Percentiles rank a stretch among this genome's conserved stretches.
Evolutionary conservation across 1,139 yeast genomes (phyloP).

Genomic region (Taphrina populina): DNA sequence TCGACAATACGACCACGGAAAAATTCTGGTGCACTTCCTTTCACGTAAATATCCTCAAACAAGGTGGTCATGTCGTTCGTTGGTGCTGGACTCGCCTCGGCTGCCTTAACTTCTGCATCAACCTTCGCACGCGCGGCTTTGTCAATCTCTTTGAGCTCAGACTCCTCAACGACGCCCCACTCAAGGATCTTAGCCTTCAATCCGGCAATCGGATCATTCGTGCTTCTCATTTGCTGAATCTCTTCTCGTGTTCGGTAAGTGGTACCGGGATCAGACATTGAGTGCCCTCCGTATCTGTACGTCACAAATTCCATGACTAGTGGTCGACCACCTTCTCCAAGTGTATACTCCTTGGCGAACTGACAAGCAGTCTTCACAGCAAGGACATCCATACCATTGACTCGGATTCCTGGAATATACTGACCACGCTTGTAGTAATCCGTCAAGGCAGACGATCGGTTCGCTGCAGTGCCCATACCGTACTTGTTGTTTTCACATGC

Average conservation of each 20-base stretch:
- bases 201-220: constrained; percentile 97
- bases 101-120: constrained; percentile 89
- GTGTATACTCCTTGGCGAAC: constrained; percentile 95
- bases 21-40: constrained; percentile 87
- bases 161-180: constrained; percentile 82
- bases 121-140: constrained; percentile 94
- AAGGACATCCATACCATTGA: constrained; percentile 96
- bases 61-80: constrained; percentile 91
- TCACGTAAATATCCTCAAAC: constrained; percentile 94
- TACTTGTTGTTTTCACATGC: constrained; percentile 98
- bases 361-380: constrained; percentile 95
- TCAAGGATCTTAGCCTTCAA: constrained; percentile 83
- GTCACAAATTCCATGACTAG: constrained; percentile 94
- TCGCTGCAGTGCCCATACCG: constrained; percentile 99
- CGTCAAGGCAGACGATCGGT: constrained; percentile 93
- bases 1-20: constrained; percentile 96
- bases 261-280: constrained; percentile 45
- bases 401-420: constrained; percentile 96
- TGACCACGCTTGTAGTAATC: constrained; percentile 99
- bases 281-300: constrained; percentile 99
- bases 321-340: constrained; percentile 85
- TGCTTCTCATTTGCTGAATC: constrained; percentile 98
- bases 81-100: constrained; percentile 92
- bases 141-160: constrained; percentile 85
- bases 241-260: constrained; percentile 77